A percentile compares a stretch with the other conserved stretches of the same genome.
Evolutionary conservation across 768 basidiomycete species (phyloP).

Genomic region (Hirschioporus abietinus): DNA sequence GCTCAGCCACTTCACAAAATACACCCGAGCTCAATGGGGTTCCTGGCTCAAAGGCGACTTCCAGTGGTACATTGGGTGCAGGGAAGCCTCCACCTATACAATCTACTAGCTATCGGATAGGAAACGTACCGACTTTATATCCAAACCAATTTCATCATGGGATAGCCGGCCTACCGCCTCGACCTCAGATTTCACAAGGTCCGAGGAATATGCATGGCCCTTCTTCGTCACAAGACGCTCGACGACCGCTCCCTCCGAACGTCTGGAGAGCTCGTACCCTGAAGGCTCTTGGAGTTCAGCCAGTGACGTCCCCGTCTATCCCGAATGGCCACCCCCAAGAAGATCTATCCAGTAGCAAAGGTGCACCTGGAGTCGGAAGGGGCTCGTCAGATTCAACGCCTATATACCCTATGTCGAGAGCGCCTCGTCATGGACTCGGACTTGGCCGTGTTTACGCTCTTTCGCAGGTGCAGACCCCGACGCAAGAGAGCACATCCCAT

Average conservation of each 20-base stretch:
- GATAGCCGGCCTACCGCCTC: background rate
- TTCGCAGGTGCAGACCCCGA: background rate
- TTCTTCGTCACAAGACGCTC: background rate
- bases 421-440: background rate
- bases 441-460: background rate
- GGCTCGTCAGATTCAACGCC: background rate
- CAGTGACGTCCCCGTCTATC: background rate
- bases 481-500: background rate
- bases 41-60: background rate
- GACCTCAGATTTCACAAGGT: background rate
- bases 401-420: background rate
- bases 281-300: background rate
- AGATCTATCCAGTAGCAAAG: background rate
- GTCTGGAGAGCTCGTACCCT: background rate
- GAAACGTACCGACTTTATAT: background rate
- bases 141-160: slow-evolving; percentile 7
- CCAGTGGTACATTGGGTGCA: background rate
- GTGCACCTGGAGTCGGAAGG: background rate
- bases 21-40: slow-evolving; percentile 1
- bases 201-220: background rate
- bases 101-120: background rate
- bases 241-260: background rate
- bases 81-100: slow-evolving; percentile 9
- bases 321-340: background rate
- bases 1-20: slow-evolving; percentile 1